phyloP scores from a whole-genome alignment of 1,284 basidiomycete species.

The Trametes pubescens region DNA sequence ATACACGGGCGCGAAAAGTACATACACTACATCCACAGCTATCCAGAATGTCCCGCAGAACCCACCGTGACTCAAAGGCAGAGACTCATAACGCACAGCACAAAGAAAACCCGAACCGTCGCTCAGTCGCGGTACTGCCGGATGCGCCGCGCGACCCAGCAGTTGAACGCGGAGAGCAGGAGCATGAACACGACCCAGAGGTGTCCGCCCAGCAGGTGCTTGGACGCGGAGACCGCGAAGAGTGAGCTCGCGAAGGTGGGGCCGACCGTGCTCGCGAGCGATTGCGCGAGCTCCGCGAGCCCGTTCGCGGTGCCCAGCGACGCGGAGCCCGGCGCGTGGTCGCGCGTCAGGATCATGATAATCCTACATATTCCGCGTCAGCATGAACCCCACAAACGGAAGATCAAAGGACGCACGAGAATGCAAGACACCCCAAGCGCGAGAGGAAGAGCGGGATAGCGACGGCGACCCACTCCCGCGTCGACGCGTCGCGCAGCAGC shows the following conservation, averaged over 20 bases:
- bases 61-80: neutral
- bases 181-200: constrained; percentile 48
- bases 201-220: constrained; percentile 46
- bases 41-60: constrained; percentile 11
- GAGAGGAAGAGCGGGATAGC: constrained; percentile 44
- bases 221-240: constrained; percentile 49
- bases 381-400: neutral
- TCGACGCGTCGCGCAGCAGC: constrained; percentile 29
- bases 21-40: constrained; percentile 8
- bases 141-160: constrained; percentile 36
- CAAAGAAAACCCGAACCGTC: neutral
- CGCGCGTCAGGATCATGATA: constrained; percentile 68
- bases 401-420: constrained; percentile 43
- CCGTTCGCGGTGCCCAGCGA: constrained; percentile 71
- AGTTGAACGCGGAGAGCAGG: constrained; percentile 33
- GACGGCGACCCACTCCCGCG: constrained; percentile 45
- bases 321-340: constrained; percentile 57
- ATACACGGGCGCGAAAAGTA: constrained; percentile 17
- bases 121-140: constrained; percentile 34
- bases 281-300: constrained; percentile 67
- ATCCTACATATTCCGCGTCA: constrained; percentile 46
- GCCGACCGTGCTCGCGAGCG: constrained; percentile 58
- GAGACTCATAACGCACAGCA: neutral
- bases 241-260: constrained; percentile 66
- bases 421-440: constrained; percentile 47